These are phyloP conservation scores for Trypanosoma boissoni DNA, from an alignment of 208 protist species.

Conservation along the genomic window DNA sequence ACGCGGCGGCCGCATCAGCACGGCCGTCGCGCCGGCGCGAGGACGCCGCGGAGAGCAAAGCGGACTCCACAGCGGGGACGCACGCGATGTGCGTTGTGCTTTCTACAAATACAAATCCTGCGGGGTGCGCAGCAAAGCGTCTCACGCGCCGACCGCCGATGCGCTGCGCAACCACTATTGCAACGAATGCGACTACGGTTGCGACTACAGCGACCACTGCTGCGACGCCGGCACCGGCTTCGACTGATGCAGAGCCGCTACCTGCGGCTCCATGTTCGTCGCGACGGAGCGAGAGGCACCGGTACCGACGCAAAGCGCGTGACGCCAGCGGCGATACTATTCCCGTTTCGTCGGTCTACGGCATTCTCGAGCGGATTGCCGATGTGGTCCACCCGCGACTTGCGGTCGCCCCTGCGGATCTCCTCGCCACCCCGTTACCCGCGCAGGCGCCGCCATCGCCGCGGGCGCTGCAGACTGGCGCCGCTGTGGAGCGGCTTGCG, in stretches of 20 bases:
- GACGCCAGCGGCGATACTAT: conserved; percentile 8
- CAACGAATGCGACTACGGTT: too few species aligned
- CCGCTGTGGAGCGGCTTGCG: too few species aligned
- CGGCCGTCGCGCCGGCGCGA: too few species aligned
- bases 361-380: conserved; percentile 22
- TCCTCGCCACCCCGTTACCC: too few species aligned
- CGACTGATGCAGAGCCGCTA: not conserved
- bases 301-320: not conserved
- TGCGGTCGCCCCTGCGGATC: not conserved
- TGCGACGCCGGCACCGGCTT: too few species aligned
- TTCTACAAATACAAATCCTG: conserved; percentile 15
- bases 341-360: conserved; percentile 17
- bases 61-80: not conserved
- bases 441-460: too few species aligned
- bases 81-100: conserved; percentile 25
- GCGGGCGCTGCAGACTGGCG: too few species aligned
- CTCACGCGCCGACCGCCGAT: conserved; percentile 12
- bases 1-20: too few species aligned
- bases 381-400: conserved; percentile 15
- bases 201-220: too few species aligned
- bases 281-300: not conserved
- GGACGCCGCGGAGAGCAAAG: not conserved
- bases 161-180: not conserved
- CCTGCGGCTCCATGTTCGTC: too few species aligned
- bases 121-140: conserved; percentile 23